Evolutionary conservation across 2,329 filamentous ascomycete genomes (phyloP), one percentile per base, ranked within the genome.

Genomic region (Pestalotiopsis sp.): DNA sequence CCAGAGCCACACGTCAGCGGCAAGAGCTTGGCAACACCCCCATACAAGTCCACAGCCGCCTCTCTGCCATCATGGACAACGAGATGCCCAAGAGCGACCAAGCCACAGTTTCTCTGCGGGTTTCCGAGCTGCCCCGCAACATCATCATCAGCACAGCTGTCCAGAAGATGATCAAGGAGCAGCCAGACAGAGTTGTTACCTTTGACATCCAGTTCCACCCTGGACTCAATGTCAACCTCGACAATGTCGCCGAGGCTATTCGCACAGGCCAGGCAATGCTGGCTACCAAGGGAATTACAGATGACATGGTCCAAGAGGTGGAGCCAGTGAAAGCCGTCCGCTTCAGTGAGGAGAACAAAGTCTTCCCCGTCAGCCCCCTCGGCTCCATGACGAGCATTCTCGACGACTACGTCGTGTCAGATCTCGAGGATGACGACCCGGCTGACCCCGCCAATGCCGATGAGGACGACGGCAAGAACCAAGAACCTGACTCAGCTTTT

Each of bases 191-290:
- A 5, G 4, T 65, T 5, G n/a, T 55, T 9, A 57, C 41, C 3
- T 65, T 65, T 20, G 6, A 65, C 12, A 45, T 65, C 14, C n/a
- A 31, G 13, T 36, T 65, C 20, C 63, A 65, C 17, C 63, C 63
- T 7, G 20, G 20, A 6, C 61, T 65, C 14, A 23, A 55, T 11
- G 49, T 23, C 13, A 36, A 31, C 13, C 14, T 27, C 11, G 13
- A 25, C 25, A 31, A 45, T 14, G 41, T 39, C 17, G 6, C 25
- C 11, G 13, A 31, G 31, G 49, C 63, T 17, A 23, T 65, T 14
- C 14, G 9, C 3, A 55, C 14, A 17, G 49, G 63, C 13, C 6
- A 55, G n/a, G 63, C 63, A 2, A 14, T 65, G 45, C 63, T 45
- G 2, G 49, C 57, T 9, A 25, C 52, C 12, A 41, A n/a, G 6